Conservation (phyloP, 495 filamentous ascomycete genomes). For the Penicillium paxilli region DNA sequence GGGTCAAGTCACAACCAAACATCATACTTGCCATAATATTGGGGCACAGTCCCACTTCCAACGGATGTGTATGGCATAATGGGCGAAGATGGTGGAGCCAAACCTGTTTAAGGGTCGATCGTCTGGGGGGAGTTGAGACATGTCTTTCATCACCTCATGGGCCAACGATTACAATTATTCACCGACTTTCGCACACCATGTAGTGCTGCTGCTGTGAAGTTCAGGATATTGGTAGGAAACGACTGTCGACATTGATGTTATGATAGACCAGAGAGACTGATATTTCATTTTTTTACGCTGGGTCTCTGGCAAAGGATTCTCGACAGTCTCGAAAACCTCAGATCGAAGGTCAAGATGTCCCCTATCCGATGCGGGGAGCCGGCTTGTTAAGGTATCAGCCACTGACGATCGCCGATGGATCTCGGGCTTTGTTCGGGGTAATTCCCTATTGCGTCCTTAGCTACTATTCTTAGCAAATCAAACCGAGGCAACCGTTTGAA, state of each 20-base stretch:
- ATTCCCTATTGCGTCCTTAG: not conserved
- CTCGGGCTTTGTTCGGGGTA: not conserved
- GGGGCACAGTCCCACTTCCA: constrained; percentile 5
- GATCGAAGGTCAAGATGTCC: too few relatives aligned
- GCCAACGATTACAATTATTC: not conserved
- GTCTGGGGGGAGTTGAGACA: constrained; percentile 12
- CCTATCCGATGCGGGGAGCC: constrained; percentile 1
- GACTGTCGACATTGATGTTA: too few relatives aligned
- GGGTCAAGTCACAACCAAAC: too few relatives aligned
- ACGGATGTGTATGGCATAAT: not conserved
- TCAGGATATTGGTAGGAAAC: too few relatives aligned
- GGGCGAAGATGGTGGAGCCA: not conserved
- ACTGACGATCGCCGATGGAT: constrained; percentile 5
- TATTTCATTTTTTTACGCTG: too few relatives aligned
- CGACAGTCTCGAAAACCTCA: too few relatives aligned
- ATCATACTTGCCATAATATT: constrained; percentile 4
- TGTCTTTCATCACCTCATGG: constrained; percentile 1
- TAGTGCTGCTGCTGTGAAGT: too few relatives aligned
- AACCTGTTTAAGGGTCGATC: not conserved
- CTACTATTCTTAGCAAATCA: not conserved
- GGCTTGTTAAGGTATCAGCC: not conserved
- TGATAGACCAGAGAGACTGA: too few relatives aligned
- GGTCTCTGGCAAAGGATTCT: too few relatives aligned
- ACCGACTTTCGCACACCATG: not conserved
- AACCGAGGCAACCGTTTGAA: not conserved